Evolutionary conservation across 345 rosid species (phyloP).

Genomic region (Eucalyptus pauciflora): DNA sequence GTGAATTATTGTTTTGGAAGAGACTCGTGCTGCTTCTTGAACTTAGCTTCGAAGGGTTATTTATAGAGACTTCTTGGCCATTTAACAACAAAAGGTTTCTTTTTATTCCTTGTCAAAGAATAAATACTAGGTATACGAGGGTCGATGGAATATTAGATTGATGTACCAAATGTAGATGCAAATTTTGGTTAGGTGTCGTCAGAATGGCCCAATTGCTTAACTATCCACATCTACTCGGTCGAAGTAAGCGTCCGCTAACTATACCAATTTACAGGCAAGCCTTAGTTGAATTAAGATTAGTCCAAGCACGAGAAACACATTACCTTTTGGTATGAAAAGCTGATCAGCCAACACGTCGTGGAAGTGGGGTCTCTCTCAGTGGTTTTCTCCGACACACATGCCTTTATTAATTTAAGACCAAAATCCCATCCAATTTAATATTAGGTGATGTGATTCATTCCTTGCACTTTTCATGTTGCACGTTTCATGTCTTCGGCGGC

Average conservation of each 20-base stretch:
- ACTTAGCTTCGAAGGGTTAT: background rate
- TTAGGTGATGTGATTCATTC: background rate
- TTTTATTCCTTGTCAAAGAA: background rate
- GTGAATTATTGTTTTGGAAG: background rate
- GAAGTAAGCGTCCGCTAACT: background rate
- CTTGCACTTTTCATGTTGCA: background rate
- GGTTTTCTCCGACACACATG: background rate
- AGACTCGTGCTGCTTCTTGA: background rate
- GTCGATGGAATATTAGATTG: too few species aligned
- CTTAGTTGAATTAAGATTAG: background rate
- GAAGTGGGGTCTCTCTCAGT: background rate
- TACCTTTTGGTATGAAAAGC: background rate
- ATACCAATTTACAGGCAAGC: background rate
- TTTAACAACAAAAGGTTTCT: background rate
- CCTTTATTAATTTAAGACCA: background rate
- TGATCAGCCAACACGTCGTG: background rate
- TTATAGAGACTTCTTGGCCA: background rate
- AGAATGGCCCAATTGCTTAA: background rate
- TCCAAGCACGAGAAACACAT: background rate
- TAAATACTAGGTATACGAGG: background rate
- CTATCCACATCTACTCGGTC: background rate
- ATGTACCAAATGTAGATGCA: background rate
- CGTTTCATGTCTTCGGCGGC: background rate
- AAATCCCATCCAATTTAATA: background rate
- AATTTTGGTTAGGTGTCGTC: background rate